A percentile compares a stretch with the other conserved stretches of the same genome.
phyloP scores from a whole-genome alignment of 352 stramenopile species.

The Phytophthora ramorum region DNA sequence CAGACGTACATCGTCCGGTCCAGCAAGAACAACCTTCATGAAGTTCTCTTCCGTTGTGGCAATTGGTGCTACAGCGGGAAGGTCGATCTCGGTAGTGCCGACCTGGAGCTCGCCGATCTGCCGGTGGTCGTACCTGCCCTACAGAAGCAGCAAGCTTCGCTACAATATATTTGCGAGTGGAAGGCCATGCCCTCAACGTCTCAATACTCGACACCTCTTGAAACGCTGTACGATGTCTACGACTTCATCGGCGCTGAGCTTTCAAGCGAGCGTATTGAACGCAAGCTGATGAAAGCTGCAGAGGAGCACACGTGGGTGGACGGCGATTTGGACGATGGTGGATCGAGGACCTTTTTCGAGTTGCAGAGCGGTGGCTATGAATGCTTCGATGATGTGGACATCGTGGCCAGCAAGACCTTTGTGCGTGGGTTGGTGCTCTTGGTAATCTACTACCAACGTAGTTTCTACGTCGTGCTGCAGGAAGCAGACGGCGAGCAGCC shows the following conservation, averaged over 20 bases:
- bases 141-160: slow-evolving; percentile 93
- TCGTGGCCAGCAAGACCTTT: slow-evolving; percentile 90
- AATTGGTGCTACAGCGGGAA: slow-evolving; percentile 96
- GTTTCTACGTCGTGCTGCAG: slow-evolving; percentile 93
- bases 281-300: slow-evolving; percentile 88
- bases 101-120: slow-evolving; percentile 89
- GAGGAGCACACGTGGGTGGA: slow-evolving; percentile 93
- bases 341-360: slow-evolving; percentile 92
- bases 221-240: slow-evolving; percentile 85
- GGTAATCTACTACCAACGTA: slow-evolving; percentile 88
- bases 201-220: slow-evolving; percentile 72
- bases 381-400: slow-evolving; percentile 85
- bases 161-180: slow-evolving; percentile 94
- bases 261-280: slow-evolving; percentile 77
- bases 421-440: slow-evolving; percentile 82
- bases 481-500: slow-evolving; percentile 92
- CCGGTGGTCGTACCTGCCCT: slow-evolving; percentile 91
- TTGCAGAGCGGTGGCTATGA: slow-evolving; percentile 90
- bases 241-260: slow-evolving; percentile 89
- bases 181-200: slow-evolving; percentile 76
- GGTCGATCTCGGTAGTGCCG: slow-evolving; percentile 84
- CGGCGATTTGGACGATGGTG: slow-evolving; percentile 52
- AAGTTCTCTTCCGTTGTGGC: slow-evolving; percentile 94
- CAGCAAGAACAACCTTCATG: slow-evolving; percentile 71
- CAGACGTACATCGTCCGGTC: slow-evolving; percentile 92